Base-by-base conservation (phyloP, 495 filamentous ascomycete genomes). In the Xylaria longipes region DNA sequence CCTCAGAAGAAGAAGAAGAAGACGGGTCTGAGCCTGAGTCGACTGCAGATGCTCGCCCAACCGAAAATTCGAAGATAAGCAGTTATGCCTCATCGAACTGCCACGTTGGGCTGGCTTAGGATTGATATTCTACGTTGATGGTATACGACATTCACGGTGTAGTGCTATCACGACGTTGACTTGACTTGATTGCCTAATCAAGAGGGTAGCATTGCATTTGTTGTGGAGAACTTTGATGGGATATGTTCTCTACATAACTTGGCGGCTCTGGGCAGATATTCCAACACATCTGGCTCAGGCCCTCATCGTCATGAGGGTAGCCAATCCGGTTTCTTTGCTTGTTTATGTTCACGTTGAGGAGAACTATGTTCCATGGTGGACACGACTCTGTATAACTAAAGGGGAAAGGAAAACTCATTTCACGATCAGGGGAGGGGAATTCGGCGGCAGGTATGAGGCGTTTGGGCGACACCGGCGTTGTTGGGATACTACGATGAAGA, bases 1-100 rank as follows among this genome's bases (percentile, higher is more conserved):
- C 81, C 84, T 7, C 80, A 79, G 43, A 87, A 87, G 81, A 66
- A 85, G 82, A 66, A 85, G 82, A 80, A 86, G 83, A 80, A 76
- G 72, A 77, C 75, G 12, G 76, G 80, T 22, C 68, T 88, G 39
- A 87, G 80, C 54, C 71, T 87, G 27, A 86, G 83, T 72, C 74
- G 87, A 70, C 72, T 89, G 57, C 83, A 87, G 60, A 84, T 86
- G 85, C 81, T 89, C 14, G 81, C 87, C 45, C 77, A 82, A 57
- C 87, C 87, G 1, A 89, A 89, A 80, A 71, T 76, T 63, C 79
- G 86, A 60, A 83, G 82, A 77, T 86, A 73, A 78, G 54, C 35
- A 22, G 48, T 46, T 25, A 20, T 25, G 6, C 45, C 31, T 41
- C 37, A 5, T 5, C 11, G 0, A 2, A 41, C 1, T 7, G 11